phyloP scores from a whole-genome alignment of 2,329 filamentous ascomycete species.

The Fusarium circinatum region DNA sequence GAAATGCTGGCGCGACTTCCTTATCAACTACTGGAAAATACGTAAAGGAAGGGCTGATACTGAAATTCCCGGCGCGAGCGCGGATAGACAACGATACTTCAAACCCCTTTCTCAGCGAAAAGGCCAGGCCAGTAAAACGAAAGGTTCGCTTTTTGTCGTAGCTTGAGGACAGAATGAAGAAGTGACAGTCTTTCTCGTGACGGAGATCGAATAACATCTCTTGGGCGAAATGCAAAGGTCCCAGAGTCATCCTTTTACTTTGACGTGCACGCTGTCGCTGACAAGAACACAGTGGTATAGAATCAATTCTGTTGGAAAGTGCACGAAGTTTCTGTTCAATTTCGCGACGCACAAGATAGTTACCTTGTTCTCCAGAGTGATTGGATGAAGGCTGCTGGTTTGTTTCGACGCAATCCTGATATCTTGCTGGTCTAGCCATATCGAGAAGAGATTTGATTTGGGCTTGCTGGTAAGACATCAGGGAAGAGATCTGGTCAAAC shows the following conservation, averaged over 20 bases:
- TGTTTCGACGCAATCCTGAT: not conserved
- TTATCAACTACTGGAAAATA: accelerated
- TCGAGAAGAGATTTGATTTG: not conserved
- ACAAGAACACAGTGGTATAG: not conserved
- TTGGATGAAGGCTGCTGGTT: accelerated
- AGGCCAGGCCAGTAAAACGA: accelerated
- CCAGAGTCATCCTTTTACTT: accelerated
- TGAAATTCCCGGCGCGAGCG: accelerated
- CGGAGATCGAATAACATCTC: accelerated
- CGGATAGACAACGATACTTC: not conserved
- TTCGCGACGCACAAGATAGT: accelerated
- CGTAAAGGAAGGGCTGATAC: accelerated
- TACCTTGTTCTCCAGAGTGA: accelerated
- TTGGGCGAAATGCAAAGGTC: not conserved
- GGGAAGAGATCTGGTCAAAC: not conserved
- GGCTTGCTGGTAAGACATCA: not conserved
- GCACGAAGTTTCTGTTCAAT: accelerated
- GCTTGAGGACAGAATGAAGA: accelerated
- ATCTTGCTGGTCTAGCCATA: accelerated
- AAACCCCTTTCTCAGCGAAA: accelerated
- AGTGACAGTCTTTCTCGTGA: not conserved
- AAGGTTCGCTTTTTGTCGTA: accelerated
- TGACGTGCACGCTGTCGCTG: not conserved
- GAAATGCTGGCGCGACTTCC: accelerated
- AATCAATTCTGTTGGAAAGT: accelerated